These are phyloP conservation scores for Epichloe sp. DNA, from an alignment of 2,329 filamentous ascomycete genomes.

Conservation along the genomic window DNA sequence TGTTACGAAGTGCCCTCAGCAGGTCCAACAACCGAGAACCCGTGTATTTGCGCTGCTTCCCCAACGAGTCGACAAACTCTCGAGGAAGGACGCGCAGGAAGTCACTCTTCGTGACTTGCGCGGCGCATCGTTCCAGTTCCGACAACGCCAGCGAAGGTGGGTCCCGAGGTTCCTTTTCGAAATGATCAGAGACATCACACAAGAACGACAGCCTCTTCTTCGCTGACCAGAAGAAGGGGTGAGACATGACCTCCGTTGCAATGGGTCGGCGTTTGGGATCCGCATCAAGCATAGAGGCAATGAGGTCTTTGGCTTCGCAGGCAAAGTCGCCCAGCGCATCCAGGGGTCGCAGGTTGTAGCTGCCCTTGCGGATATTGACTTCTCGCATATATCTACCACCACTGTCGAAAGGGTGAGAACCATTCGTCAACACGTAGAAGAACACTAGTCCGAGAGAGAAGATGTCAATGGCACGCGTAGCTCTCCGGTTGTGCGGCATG, in stretches of 20 bases:
- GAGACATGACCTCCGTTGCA: constrained; percentile 69
- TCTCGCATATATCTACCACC: constrained; percentile 92
- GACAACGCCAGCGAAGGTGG: constrained; percentile 58
- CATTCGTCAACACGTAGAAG: constrained; percentile 93
- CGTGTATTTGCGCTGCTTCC: constrained; percentile 91
- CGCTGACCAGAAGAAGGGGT: constrained; percentile 92
- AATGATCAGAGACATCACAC: constrained; percentile 94
- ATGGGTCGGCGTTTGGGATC: constrained; percentile 50
- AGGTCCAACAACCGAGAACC: constrained; percentile 74
- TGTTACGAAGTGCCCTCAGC: constrained; percentile 79
- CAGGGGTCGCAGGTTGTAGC: constrained; percentile 57
- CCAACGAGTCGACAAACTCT: constrained; percentile 77
- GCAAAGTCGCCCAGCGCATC: constrained; percentile 71
- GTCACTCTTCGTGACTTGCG: constrained; percentile 49
- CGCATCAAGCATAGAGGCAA: constrained; percentile 59
- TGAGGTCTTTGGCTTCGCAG: constrained; percentile 76
- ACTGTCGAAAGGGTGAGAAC: constrained; percentile 84
- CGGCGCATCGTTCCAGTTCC: constrained; percentile 42
- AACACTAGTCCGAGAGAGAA: constrained; percentile 97
- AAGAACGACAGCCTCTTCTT: constrained; percentile 85
- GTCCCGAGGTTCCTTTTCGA: constrained; percentile 81
- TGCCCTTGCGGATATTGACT: constrained; percentile 90
- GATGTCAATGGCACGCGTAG: constrained; percentile 92
- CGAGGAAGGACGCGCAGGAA: constrained; percentile 67
- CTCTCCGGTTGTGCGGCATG: constrained; percentile 53